Evolutionary conservation across 371 early-diverging fungal genomes (phyloP), one percentile per base, ranked within the genome.

Genomic region (Rhizopus stolonifer): DNA sequence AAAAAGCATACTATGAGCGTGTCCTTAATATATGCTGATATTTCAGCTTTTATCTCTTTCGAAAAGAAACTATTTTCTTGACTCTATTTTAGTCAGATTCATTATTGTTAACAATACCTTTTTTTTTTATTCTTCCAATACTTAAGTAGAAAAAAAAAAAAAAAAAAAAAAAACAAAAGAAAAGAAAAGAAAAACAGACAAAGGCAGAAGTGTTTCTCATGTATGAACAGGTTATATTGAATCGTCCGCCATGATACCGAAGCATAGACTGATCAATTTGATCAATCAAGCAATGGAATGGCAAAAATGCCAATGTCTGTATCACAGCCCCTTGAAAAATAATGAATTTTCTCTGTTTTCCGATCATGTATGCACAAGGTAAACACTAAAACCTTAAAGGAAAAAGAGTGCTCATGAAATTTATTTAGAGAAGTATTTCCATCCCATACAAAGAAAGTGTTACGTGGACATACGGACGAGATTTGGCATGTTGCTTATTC

Each of bases 401-500:
- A 36, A 36, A 26, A 32, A 42, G 17, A 32, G 15, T 15, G 13
- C 38, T 29, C 11, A 31, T 13, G n/a, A 26, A 9, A 32, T 4
- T n/a, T 43, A 25, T 26, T 31, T 23, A 54, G 40, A 29, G 19
- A 21, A 19, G 17, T 40, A 14, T 63, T 78, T 31, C 79, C 79
- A 4, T 58, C 66, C 7, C 43, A 54, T 3, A 83, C 87, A 0
- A 79, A 79, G 8, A 81, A 85, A 36, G 70, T 86, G 2, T 68
- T 96, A 6, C 70, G 72, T 17, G 90, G 85, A 8, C 99, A 97
- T 61, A 62, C 68, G 2, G 94, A 96, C 64, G 98, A 98, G 67
- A 95, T 98, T 0, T 98, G 99, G 99, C 91, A 89, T 60, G 72
- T 96, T 32, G 76, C 86, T 2, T 96, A 96, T 62, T 95, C 96